Conservation (phyloP, 176 grass and related monocot species). For the Phoenix roebelenii region DNA sequence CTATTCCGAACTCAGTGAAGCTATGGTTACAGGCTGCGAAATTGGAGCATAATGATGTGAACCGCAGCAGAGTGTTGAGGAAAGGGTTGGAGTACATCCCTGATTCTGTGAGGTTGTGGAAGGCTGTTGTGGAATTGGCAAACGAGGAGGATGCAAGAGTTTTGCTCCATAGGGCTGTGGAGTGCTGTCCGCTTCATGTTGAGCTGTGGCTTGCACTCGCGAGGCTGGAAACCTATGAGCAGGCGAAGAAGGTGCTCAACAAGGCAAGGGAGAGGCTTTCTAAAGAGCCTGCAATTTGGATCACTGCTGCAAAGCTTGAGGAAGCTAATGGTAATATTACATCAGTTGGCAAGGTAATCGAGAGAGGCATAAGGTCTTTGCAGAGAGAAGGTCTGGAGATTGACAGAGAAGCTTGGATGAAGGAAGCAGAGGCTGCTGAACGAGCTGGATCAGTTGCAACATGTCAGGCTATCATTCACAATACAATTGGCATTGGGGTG, state of each 20-base stretch:
- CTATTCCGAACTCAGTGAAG: constrained; percentile 84
- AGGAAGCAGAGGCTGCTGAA: constrained; percentile 81
- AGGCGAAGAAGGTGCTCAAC: constrained; percentile 87
- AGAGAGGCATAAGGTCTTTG: constrained; percentile 76
- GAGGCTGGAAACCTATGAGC: constrained; percentile 88
- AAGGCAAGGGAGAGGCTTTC: constrained; percentile 70
- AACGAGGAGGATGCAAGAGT: constrained; percentile 81
- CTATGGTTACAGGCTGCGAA: constrained; percentile 83
- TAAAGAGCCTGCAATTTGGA: constrained; percentile 93
- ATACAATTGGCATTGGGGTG: constrained; percentile 77
- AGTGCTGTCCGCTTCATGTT: constrained; percentile 79
- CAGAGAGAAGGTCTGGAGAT: constrained; percentile 76
- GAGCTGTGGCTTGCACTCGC: constrained; percentile 93
- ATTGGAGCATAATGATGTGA: constrained; percentile 53
- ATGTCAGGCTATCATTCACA: constrained; percentile 82
- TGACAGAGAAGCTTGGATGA: constrained; percentile 87
- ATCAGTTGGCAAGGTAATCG: constrained; percentile 73
- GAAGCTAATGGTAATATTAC: constrained; percentile 71
- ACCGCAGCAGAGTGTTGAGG: constrained; percentile 62
- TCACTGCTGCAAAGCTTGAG: constrained; percentile 89
- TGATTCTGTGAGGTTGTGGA: constrained; percentile 88
- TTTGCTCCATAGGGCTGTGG: constrained; percentile 83
- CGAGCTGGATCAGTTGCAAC: constrained; percentile 75
- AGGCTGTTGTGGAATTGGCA: constrained; percentile 75
- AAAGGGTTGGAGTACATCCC: constrained; percentile 86